Conservation (phyloP, 257 asterid genomes). For the Ajuga chamaepitys region DNA sequence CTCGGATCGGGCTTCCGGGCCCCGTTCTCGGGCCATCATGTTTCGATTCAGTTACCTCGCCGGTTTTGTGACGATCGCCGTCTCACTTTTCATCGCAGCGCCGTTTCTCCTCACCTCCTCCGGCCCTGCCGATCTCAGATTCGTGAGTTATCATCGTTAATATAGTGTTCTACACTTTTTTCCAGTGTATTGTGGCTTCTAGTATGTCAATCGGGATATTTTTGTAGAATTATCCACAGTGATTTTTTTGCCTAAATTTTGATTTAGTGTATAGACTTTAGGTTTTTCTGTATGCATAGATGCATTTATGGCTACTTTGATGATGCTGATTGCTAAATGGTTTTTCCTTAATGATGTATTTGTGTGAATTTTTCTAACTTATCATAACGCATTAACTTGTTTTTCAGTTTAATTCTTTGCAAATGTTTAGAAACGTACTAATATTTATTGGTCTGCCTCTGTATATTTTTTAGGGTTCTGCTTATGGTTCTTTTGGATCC, state of each 20-base stretch:
- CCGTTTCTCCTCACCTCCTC: slow-evolving; percentile 36
- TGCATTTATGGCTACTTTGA: slow-evolving; percentile 21
- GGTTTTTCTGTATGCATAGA: slow-evolving; percentile 4
- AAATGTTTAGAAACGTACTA: slow-evolving; percentile 1
- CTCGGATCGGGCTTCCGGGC: slow-evolving; percentile 27
- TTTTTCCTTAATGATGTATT: slow-evolving; percentile 8
- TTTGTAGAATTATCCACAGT: background rate
- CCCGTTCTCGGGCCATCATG: background rate
- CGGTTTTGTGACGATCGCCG: slow-evolving; percentile 34
- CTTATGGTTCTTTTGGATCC: slow-evolving; percentile 27
- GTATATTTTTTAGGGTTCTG: slow-evolving; percentile 32
- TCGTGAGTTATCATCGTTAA: slow-evolving; percentile 20
- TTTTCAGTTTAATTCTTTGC: background rate
- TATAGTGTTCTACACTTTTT: background rate
- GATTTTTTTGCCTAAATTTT: background rate
- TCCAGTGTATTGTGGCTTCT: background rate
- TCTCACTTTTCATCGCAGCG: slow-evolving; percentile 27
- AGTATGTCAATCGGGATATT: background rate
- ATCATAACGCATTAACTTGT: slow-evolving; percentile 1
- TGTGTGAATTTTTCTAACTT: slow-evolving; percentile 3
- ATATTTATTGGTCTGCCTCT: background rate
- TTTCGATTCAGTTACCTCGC: slow-evolving; percentile 25
- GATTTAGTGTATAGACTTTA: background rate
- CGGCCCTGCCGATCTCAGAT: slow-evolving; percentile 32
- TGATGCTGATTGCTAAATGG: slow-evolving; percentile 13